phyloP scores from a whole-genome alignment of 495 filamentous ascomycete genomes.

The Penicillium riverlandense region DNA sequence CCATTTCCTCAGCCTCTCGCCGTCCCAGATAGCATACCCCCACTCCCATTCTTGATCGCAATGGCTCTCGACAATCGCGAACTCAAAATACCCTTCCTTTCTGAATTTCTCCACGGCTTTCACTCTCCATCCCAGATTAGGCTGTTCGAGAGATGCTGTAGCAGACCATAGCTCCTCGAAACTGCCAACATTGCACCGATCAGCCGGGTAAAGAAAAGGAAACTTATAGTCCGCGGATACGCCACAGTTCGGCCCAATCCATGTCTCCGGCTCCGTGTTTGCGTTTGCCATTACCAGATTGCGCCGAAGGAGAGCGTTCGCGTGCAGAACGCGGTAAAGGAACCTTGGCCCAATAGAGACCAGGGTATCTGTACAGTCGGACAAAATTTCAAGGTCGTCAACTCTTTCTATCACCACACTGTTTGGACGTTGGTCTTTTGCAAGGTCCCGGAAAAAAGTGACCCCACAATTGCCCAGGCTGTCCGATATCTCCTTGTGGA shows the following conservation, averaged over 20 bases:
- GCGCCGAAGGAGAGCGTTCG: background rate
- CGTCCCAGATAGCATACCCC: slow-evolving; percentile 7
- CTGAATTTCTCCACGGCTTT: slow-evolving; percentile 1
- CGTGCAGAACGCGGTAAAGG: background rate
- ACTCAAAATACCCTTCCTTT: background rate
- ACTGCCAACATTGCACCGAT: slow-evolving; percentile 1
- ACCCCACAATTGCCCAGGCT: background rate
- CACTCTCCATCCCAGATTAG: slow-evolving; percentile 3
- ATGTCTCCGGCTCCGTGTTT: background rate
- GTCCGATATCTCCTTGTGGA: slow-evolving; percentile 1
- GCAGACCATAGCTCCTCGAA: slow-evolving; percentile 5
- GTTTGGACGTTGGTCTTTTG: background rate
- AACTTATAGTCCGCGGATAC: background rate
- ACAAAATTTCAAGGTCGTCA: background rate
- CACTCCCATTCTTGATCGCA: slow-evolving; percentile 6
- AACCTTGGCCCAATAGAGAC: background rate
- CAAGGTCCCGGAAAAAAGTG: background rate
- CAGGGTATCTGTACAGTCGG: background rate
- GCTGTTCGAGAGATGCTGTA: slow-evolving; percentile 1
- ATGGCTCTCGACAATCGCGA: background rate
- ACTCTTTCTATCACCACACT: background rate
- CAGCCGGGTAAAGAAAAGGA: slow-evolving; percentile 1
- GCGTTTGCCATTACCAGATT: background rate
- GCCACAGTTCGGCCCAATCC: background rate
- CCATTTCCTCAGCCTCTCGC: slow-evolving; percentile 1